phyloP scores from a whole-genome alignment of 2,329 filamentous ascomycete species.

The Cercospora zeae-maydis region DNA sequence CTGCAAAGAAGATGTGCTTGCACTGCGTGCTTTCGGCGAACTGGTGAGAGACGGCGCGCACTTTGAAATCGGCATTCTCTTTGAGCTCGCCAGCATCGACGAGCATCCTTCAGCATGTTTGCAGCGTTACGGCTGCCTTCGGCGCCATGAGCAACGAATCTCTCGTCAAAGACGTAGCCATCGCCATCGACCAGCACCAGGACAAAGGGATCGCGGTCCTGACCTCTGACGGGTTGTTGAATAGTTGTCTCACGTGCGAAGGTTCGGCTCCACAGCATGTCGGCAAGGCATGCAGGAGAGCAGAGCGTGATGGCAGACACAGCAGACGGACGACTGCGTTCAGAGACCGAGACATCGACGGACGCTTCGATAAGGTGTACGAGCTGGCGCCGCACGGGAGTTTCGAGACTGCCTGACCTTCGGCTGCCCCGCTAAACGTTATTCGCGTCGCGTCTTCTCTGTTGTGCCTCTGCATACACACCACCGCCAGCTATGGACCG shows the following conservation, averaged over 20 bases:
- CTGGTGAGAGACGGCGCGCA: conserved; percentile 51
- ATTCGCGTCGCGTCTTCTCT: conserved; percentile 6
- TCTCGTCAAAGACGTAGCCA: conserved; percentile 49
- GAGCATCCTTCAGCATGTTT: conserved; percentile 52
- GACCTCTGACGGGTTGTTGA: conserved; percentile 49
- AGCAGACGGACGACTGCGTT: no score
- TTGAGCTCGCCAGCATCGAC: conserved; percentile 60
- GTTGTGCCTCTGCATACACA: background rate
- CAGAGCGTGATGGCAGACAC: no score
- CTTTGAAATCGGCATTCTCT: conserved; percentile 58
- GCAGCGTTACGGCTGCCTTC: conserved; percentile 57
- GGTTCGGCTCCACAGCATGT: no score
- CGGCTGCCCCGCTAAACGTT: background rate
- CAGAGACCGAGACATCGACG: no score
- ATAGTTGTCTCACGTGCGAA: conserved; percentile 47
- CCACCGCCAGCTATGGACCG: conserved; percentile 25
- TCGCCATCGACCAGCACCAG: conserved; percentile 62
- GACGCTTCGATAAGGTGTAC: no score
- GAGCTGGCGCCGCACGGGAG: no score
- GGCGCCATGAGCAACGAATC: conserved; percentile 34
- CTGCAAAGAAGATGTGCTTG: conserved; percentile 62
- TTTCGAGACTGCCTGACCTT: no score
- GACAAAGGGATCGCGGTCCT: conserved; percentile 56
- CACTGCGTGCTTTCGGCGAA: conserved; percentile 59
- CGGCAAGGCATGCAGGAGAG: no score